Base-by-base conservation (phyloP, 2,329 filamentous ascomycete species). In the Monosporascus sp. region DNA sequence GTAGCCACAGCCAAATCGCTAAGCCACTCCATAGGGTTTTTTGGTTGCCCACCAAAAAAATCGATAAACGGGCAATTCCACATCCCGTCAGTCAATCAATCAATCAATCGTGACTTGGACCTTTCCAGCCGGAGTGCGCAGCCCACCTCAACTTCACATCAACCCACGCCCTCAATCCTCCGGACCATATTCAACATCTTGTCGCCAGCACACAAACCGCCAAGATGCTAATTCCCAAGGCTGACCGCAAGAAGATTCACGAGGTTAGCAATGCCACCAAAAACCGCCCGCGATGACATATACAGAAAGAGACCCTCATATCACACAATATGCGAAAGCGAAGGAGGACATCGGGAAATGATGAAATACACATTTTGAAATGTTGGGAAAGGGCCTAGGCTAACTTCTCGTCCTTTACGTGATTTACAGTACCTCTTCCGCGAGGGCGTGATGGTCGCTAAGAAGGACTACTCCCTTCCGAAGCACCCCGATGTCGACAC, bases 231-330 rank as follows among this genome's bases (percentile, higher is more conserved):
- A 99, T 99, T 79, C 94, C 94, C 77, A 97, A 97, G 88, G 89
- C 90, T 79, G 94, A 99, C 83, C 92, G 95, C 83, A 99, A 99
- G 90, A 90, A 91, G 88, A 97, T 99, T 82, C 94, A 99, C 86
- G 93, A 87, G 80, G 78, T 80, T 63, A 62, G 63, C 56, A 56
- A 35, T 55, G 37, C 44, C 49, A 52, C 38, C 39, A 49, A 24
- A 11, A 52, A 20, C 22, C 22, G 8, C 39, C 39, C 39, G 39
- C 39, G 39, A 43, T 43, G 15, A 14, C 20, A 24, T 4, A 24
- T 14, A 15, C 17, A 18, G 31, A 14, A 31, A 14, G 31, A 14
- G 31, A 14, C 31, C 31, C 31, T 35, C 11, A 14, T 35, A 35
- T 35, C 31, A 35, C 31, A 37, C 37, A 35, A 52, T 49, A 51